Percentiles rank a stretch among this genome's conserved stretches.
phyloP scores from a whole-genome alignment of 768 basidiomycete genomes.

The Mycena amicta region DNA sequence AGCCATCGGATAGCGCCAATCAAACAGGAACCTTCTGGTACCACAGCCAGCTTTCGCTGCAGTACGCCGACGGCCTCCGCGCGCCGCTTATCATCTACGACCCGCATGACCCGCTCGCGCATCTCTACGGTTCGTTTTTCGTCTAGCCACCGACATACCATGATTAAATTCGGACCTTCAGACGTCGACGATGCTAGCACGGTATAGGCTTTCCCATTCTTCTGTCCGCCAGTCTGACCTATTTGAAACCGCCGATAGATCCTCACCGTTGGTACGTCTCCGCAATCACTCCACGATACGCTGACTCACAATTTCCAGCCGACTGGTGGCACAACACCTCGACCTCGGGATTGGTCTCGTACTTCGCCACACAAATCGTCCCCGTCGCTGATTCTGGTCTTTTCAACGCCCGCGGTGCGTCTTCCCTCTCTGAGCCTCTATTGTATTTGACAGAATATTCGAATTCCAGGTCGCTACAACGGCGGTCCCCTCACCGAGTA shows the following conservation, averaged over 20 bases:
- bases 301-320: no score
- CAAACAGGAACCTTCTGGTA: constrained; percentile 41
- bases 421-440: no score
- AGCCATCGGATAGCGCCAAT: neutral
- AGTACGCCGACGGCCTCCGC: constrained; percentile 46
- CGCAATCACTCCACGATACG: no score
- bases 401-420: no score
- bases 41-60: constrained; percentile 35
- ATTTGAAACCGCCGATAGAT: no score
- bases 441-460: constrained; percentile 29
- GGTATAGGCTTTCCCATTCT: no score
- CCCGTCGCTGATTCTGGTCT: constrained; percentile 5
- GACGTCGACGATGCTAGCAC: neutral
- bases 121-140: no score
- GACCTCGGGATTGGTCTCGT: neutral
- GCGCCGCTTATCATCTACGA: no score
- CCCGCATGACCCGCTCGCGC: constrained; percentile 9
- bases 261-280: no score
- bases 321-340: constrained; percentile 31
- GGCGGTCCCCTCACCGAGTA: constrained; percentile 42
- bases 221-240: no score
- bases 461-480: constrained; percentile 43
- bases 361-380: neutral
- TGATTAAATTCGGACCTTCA: no score
- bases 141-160: no score